Evolutionary conservation across 1,139 yeast genomes (phyloP), one percentile per base, ranked within the genome.

Genomic region (Blastobotrys petasosporus): DNA sequence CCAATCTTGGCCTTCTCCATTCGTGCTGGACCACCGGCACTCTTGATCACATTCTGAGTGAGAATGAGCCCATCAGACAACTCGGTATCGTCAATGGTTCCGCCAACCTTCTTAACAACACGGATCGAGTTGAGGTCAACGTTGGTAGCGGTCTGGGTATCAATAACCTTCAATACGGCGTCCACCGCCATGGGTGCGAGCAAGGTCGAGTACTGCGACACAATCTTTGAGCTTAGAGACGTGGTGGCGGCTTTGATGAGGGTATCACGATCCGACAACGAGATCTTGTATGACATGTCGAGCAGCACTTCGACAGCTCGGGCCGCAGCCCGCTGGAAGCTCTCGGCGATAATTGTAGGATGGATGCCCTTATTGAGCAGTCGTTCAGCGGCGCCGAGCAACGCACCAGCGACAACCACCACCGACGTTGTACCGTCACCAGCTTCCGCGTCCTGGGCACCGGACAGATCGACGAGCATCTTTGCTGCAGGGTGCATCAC

Each of bases 361-460:
- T 92, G 98, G 55, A 92, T 87, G 9, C 97, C 97, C 63, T 85
- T 87, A 56, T 79, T 80, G 57, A 92, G 75, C 52, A 92, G 73
- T 63, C 84, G 80, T 58, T 94, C 98, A 45, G 97, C 95, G 20
- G 98, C 98, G 32, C 92, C 95, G 47, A 92, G 73, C 45, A 92
- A 71, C 6, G 97, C 92, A 29, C 99, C 98, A 3, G 97, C 87
- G 55, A 92, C 74, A 51, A 92, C 92, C 32, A 94, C 98, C 33
- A 92, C 98, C 1, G 97, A 82, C 0, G 99, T 92, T 37, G 99
- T 92, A 54, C 99, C 99, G 64, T 92, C 99, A 48, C 99, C 99
- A 17, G 98, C 97, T 65, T 90, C 99, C 32, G 90, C 83, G 60
- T 92, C 98, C 68, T 92, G 98, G 1, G 98, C 97, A 41, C 92